A percentile compares a stretch with the other conserved stretches of the same genome.
phyloP scores from a whole-genome alignment of 176 grass and related monocot species.

The Pharus latifolius region DNA sequence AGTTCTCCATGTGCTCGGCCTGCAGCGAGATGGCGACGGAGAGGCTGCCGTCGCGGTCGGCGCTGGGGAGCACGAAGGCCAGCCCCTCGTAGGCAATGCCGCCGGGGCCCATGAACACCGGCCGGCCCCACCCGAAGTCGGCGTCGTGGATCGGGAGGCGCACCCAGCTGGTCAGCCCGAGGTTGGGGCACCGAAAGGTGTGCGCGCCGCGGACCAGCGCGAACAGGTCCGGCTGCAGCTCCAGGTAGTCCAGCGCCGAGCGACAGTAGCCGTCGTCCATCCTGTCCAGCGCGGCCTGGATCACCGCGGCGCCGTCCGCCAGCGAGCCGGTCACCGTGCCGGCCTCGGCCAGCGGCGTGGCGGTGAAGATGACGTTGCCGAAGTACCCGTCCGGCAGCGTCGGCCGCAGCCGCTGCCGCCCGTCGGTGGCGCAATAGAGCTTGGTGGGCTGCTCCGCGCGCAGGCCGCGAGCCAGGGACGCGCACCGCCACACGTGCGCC shows the following conservation, averaged over 20 bases:
- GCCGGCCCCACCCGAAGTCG: conserved; percentile 85
- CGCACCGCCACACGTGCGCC: conserved; percentile 82
- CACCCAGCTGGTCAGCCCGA: conserved; percentile 91
- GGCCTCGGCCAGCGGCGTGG: conserved; percentile 50
- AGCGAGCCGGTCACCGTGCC: conserved; percentile 31
- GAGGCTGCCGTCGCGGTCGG: conserved; percentile 66
- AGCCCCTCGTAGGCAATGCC: conserved; percentile 86
- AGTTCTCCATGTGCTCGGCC: conserved; percentile 83
- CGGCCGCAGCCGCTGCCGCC: conserved; percentile 59
- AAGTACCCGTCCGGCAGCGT: conserved; percentile 65
- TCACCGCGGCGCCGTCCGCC: conserved; percentile 35
- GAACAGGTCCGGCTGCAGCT: conserved; percentile 72
- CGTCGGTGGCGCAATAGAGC: conserved; percentile 79
- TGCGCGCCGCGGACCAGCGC: conserved; percentile 75
- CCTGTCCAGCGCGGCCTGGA: conserved; percentile 52
- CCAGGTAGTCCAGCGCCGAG: conserved; percentile 82
- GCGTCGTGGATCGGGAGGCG: conserved; percentile 87
- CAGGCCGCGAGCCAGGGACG: conserved; percentile 63
- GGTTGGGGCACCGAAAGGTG: conserved; percentile 89
- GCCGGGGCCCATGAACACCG: conserved; percentile 91
- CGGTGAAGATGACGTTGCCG: conserved; percentile 91
- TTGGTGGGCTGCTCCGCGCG: conserved; percentile 58
- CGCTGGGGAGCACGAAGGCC: conserved; percentile 78
- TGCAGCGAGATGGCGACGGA: conserved; percentile 90
- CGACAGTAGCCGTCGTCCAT: conserved; percentile 73